A percentile compares a stretch with the other conserved stretches of the same genome.
Conservation (phyloP, 441 rosid species). For the Bruguiera hainesii region DNA sequence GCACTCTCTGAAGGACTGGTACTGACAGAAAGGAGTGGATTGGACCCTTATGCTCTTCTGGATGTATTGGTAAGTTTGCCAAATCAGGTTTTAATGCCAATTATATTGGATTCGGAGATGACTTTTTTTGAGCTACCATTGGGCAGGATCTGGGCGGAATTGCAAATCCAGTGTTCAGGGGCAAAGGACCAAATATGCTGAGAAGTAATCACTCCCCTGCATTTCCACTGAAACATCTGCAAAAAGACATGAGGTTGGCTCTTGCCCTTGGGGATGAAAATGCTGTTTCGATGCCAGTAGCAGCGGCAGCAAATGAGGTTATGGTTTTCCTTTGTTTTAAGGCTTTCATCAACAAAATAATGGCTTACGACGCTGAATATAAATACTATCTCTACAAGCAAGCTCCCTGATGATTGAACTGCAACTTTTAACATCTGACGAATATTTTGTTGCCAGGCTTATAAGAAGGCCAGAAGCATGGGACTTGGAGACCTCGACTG, state of each 20-base stretch:
- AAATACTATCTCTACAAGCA: background rate
- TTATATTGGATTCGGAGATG: background rate
- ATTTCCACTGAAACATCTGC: conserved; percentile 92
- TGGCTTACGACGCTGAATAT: background rate
- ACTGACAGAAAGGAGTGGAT: conserved; percentile 74
- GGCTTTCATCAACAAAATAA: too few relatives aligned
- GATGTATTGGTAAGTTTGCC: conserved; percentile 62
- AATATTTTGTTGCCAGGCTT: conserved; percentile 43
- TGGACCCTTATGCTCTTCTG: conserved; percentile 64
- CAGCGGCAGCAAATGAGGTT: conserved; percentile 93
- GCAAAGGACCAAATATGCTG: conserved; percentile 82
- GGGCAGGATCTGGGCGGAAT: conserved; percentile 76
- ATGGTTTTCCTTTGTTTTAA: conserved; percentile 11
- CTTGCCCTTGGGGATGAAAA: conserved; percentile 92
- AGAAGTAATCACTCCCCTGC: conserved; percentile 63
- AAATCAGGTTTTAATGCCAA: background rate
- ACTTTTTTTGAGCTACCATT: conserved; percentile 12
- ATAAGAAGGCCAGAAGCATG: conserved; percentile 87
- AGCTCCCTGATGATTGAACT: background rate
- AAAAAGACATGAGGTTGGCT: conserved; percentile 93
- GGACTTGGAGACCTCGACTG: conserved; percentile 82
- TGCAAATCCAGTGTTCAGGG: conserved; percentile 78
- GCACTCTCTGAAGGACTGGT: conserved; percentile 92
- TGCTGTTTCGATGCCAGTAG: conserved; percentile 84
- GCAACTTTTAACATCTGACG: background rate